Conservation (phyloP, 345 rosid species). For the Physaria fendleri region DNA sequence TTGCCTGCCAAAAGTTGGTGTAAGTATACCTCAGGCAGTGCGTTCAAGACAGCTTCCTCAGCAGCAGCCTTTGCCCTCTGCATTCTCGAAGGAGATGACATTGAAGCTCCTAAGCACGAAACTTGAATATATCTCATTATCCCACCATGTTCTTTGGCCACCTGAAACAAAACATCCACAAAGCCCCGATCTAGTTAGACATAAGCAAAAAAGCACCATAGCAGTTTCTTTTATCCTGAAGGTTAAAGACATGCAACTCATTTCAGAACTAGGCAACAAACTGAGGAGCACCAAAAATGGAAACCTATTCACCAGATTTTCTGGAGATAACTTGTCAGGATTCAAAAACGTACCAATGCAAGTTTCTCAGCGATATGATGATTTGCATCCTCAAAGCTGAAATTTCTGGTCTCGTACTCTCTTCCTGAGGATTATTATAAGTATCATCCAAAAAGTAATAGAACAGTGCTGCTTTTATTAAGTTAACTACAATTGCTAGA, state of each 20-base stretch:
- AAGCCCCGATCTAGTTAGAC: conserved; percentile 1
- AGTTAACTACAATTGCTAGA: background rate
- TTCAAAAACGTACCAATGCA: conserved; percentile 53
- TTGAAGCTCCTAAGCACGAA: conserved; percentile 87
- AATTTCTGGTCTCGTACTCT: conserved; percentile 91
- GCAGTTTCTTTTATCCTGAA: too few species aligned
- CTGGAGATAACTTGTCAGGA: too few species aligned
- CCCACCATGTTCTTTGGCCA: conserved; percentile 97
- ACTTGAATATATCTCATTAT: conserved; percentile 92
- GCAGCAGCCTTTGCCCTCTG: conserved; percentile 87
- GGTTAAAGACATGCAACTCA: too few species aligned
- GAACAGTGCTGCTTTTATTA: background rate
- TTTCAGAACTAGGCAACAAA: too few species aligned
- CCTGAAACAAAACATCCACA: conserved; percentile 40
- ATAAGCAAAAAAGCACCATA: conserved; percentile 11
- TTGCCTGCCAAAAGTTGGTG: too few species aligned
- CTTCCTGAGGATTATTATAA: conserved; percentile 48
- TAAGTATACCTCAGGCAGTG: conserved; percentile 72
- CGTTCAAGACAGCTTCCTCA: conserved; percentile 79
- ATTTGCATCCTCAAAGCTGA: conserved; percentile 90
- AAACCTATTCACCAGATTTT: too few species aligned
- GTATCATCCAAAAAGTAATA: background rate
- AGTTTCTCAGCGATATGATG: conserved; percentile 77
- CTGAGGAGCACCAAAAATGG: too few species aligned
- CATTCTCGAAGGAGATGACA: conserved; percentile 73